A percentile compares a stretch with the other conserved stretches of the same genome.
phyloP scores from a whole-genome alignment of 1,284 basidiomycete species.

The Leccinum griseonigrum region DNA sequence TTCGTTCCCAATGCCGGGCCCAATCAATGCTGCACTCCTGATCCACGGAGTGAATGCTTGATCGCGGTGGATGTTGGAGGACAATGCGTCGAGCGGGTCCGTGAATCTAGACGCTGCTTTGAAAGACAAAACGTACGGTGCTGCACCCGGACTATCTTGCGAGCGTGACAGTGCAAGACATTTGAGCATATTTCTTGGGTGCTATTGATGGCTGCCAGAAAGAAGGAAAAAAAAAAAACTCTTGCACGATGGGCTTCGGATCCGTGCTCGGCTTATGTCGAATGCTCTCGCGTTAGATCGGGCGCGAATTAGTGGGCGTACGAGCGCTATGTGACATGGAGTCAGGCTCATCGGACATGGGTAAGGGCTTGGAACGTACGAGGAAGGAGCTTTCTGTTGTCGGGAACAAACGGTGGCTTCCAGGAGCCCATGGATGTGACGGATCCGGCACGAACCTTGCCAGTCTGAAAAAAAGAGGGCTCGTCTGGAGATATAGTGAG shows the following conservation, averaged over 20 bases:
- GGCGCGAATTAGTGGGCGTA: conserved; percentile 20
- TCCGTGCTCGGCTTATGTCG: conserved; percentile 31
- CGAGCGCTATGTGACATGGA: conserved; percentile 19
- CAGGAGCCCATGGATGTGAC: conserved; percentile 28
- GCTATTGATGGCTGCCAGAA: conserved; percentile 45
- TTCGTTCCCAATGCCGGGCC: conserved; percentile 23
- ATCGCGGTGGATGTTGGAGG: conserved; percentile 21
- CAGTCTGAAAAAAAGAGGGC: conserved; percentile 13
- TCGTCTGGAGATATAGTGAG: conserved; percentile 21
- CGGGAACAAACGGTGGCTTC: conserved; percentile 27
- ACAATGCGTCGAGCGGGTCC: conserved; percentile 24
- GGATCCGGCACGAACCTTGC: conserved; percentile 31
- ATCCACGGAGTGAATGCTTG: conserved; percentile 26
- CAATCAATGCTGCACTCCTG: conserved; percentile 29
- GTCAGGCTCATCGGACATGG: conserved; percentile 28
- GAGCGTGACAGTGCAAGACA: conserved; percentile 34
- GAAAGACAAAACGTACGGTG: conserved; percentile 31
- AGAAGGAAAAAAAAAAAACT: conserved; percentile 12
- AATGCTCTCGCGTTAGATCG: conserved; percentile 27
- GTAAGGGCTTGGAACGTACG: conserved; percentile 22
- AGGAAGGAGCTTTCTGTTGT: conserved; percentile 20
- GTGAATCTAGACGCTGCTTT: conserved; percentile 32
- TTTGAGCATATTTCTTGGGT: conserved; percentile 40
- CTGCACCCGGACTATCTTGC: conserved; percentile 35
- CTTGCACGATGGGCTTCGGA: conserved; percentile 27